These are phyloP conservation scores for Aureobasidium melanogenum DNA, from an alignment of 2,329 filamentous ascomycete genomes.

Conservation along the genomic window DNA sequence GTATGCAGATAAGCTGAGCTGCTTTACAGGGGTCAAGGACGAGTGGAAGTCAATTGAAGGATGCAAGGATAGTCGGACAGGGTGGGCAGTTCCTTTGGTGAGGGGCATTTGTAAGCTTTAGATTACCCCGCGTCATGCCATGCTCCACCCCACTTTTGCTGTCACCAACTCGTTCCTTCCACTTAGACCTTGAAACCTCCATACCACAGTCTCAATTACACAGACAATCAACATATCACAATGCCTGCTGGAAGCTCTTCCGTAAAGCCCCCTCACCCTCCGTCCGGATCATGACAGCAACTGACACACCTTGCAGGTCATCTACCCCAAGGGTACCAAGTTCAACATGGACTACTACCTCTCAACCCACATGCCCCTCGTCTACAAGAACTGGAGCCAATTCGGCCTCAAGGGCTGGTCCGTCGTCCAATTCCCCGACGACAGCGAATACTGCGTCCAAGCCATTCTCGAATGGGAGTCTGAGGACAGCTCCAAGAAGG, in stretches of 20 bases:
- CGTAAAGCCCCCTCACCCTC: background rate
- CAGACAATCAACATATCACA: background rate
- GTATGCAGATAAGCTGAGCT: background rate
- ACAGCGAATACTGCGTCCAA: constrained; percentile 25
- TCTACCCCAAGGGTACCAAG: constrained; percentile 28
- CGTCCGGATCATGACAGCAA: background rate
- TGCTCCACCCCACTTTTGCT: background rate
- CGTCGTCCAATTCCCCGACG: constrained; percentile 23
- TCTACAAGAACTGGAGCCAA: constrained; percentile 23
- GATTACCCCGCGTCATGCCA: background rate
- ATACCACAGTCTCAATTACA: background rate
- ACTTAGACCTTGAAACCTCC: background rate
- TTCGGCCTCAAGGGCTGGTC: constrained; percentile 26
- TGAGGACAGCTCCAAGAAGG: constrained; percentile 22
- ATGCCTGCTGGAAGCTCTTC: constrained; percentile 14
- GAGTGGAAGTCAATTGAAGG: background rate
- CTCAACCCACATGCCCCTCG: constrained; percentile 30
- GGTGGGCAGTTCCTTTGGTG: background rate
- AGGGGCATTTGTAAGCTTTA: constrained; percentile 1
- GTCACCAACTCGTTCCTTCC: background rate
- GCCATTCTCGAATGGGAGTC: constrained; percentile 26
- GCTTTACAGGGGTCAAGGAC: background rate
- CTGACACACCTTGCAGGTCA: constrained; percentile 16
- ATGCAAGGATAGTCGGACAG: background rate
- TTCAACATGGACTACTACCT: constrained; percentile 34